A percentile compares a stretch with the other conserved stretches of the same genome.
These are phyloP conservation scores for Colletotrichum incanum DNA, from an alignment of 2,329 filamentous ascomycete species.

Conservation along the genomic window DNA sequence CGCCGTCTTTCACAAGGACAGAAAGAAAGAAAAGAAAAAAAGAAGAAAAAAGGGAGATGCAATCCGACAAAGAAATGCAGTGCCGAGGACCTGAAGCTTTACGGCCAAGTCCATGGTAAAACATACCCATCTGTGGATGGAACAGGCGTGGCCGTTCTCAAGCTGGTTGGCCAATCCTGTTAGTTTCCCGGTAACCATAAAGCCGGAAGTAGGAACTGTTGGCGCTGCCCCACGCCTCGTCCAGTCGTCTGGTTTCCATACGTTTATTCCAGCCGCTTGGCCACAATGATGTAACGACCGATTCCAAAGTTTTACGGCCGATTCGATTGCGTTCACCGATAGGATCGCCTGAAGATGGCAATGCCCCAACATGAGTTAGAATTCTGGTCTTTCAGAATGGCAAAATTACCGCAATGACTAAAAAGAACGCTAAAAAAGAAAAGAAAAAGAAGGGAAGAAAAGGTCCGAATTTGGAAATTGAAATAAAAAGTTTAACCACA, in stretches of 20 bases:
- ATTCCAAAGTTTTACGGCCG: slow-evolving; percentile 13
- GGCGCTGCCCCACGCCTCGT: slow-evolving; percentile 8
- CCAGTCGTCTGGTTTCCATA: slow-evolving; percentile 6
- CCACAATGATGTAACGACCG: slow-evolving; percentile 4
- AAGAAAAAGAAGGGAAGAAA: neutral
- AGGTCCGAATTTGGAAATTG: neutral
- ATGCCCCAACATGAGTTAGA: slow-evolving; percentile 1
- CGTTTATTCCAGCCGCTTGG: slow-evolving; percentile 20
- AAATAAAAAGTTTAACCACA: neutral
- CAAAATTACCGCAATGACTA: neutral
- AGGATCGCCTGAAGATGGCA: neutral
- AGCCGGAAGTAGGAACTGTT: slow-evolving; percentile 8
- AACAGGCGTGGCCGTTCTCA: neutral
- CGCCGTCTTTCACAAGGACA: neutral
- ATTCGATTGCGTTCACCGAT: neutral
- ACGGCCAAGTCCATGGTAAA: neutral
- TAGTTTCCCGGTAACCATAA: neutral
- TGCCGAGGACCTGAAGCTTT: neutral
- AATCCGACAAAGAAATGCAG: neutral
- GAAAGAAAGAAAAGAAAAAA: too few species aligned
- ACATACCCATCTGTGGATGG: neutral
- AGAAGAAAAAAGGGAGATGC: neutral
- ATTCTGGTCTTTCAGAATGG: slow-evolving; percentile 9
- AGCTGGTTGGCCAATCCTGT: neutral
- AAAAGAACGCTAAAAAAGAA: neutral